Base-by-base conservation (phyloP, 208 protist species). In the Trypanosoma melophagium region DNA sequence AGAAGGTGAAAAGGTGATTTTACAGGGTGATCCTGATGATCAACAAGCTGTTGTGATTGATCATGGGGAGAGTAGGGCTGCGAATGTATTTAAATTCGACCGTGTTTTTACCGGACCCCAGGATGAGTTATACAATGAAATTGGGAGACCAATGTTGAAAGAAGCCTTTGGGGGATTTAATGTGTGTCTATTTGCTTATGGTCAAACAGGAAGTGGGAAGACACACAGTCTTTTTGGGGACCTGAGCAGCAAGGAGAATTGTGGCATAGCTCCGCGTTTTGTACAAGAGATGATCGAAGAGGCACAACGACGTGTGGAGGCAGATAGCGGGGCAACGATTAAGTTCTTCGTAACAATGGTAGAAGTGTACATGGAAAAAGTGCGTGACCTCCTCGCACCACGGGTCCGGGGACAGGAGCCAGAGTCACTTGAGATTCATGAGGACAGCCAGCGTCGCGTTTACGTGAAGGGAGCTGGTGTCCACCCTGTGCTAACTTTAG, bases 111-210 rank as follows among this genome's bases (percentile, higher is more conserved):
- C 68, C 28, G 53, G 68, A 10, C 51, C 54, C 2, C 89, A 95
- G 80, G 61, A 67, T 24, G 77, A 84, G 63, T 58, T 95, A 56
- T 95, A 83, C 73, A 79, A 93, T 31, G 53, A 68, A 22, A 82
- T 95, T 71, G 89, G 89, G 17, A 47, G 47, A 47, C 86, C 86
- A 54, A 95, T 95, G 89, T 66, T 95, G 51, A 65, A 74, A 50
- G 86, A 95, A 67, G 83, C 84, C 17, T 91, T 89, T 83, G 83
- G 86, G 63, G 89, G 89, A 3, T 94, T 90, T 69, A 91, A 94
- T 66, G 85, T 90, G 17, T 90, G 87, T 69, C 66, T 92, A 24
- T 90, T 92, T 72, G 86, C 86, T 24, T 92, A 92, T 58, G 86
- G 86, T 1, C 86, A 92, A 69, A 92, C 86, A 41, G 86, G 86